phyloP scores from a whole-genome alignment of 768 basidiomycete species.

The Epithele typhae region DNA sequence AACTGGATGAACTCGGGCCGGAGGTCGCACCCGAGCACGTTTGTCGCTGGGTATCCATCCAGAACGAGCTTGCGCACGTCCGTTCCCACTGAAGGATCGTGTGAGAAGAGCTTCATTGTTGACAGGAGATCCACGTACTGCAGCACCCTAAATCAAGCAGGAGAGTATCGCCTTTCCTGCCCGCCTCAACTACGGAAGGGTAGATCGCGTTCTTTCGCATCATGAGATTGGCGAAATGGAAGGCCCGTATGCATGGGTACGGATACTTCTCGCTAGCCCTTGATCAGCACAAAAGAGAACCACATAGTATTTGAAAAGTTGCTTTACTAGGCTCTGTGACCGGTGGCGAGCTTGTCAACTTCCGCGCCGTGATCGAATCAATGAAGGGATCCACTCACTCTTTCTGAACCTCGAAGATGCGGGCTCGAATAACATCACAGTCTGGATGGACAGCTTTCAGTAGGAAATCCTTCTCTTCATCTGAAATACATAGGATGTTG shows the following conservation, averaged over 20 bases:
- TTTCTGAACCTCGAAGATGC: slow-evolving; percentile 25
- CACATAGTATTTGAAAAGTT: background rate
- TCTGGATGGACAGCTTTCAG: slow-evolving; percentile 19
- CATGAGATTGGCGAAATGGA: slow-evolving; percentile 28
- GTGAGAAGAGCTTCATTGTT: background rate
- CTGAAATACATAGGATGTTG: slow-evolving; percentile 14
- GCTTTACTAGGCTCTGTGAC: slow-evolving; percentile 24
- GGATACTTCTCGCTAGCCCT: slow-evolving; percentile 23
- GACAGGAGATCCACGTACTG: slow-evolving; percentile 20
- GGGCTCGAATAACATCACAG: slow-evolving; percentile 18
- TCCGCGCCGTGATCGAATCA: no score
- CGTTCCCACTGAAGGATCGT: slow-evolving; percentile 25
- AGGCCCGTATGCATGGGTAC: slow-evolving; percentile 30
- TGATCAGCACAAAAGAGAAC: no score
- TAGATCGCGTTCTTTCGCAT: slow-evolving; percentile 26
- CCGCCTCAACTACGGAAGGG: slow-evolving; percentile 20
- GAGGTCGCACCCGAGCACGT: slow-evolving; percentile 27
- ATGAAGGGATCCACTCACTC: slow-evolving; percentile 9
- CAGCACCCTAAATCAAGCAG: slow-evolving; percentile 32
- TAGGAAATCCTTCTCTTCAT: slow-evolving; percentile 22
- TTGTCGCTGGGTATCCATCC: slow-evolving; percentile 28
- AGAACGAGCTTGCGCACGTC: slow-evolving; percentile 30
- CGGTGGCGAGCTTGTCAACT: no score
- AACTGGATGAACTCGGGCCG: slow-evolving; percentile 26
- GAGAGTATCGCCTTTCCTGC: slow-evolving; percentile 18